Evolutionary conservation across 169 alveolate species (phyloP).

Genomic region (Eimeria acervulina): DNA sequence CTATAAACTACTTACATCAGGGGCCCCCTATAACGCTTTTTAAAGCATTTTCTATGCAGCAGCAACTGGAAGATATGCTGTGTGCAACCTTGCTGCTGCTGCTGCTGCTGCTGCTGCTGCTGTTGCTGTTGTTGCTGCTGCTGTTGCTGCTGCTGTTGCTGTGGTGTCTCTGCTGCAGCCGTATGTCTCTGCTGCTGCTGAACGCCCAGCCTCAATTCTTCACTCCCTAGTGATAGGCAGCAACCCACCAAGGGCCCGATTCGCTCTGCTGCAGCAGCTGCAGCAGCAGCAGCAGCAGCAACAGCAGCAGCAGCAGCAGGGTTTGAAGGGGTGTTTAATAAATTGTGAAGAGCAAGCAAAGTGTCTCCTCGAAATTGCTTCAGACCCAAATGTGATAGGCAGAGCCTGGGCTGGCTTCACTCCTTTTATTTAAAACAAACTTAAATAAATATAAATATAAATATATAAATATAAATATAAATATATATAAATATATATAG

Average conservation of each 20-base stretch:
- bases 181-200: background rate
- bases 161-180: background rate
- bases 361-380: slow-evolving; percentile 63
- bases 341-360: slow-evolving; percentile 62
- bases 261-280: background rate
- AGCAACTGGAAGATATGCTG: no score
- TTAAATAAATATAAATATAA: no score
- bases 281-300: slow-evolving; percentile 4
- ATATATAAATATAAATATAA: no score
- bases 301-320: background rate
- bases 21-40: no score
- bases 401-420: slow-evolving; percentile 66
- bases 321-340: background rate
- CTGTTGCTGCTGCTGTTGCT: slow-evolving; percentile 15
- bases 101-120: slow-evolving; percentile 2
- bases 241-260: slow-evolving; percentile 21
- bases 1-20: no score
- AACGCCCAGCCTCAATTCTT: background rate
- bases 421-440: background rate
- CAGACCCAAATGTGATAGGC: slow-evolving; percentile 76
- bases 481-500: no score
- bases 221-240: background rate
- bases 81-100: no score
- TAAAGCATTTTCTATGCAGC: no score
- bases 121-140: slow-evolving; percentile 15